Evolutionary conservation across 345 rosid species (phyloP), one percentile per base, ranked within the genome.

Genomic region (Carallia brachiata): DNA sequence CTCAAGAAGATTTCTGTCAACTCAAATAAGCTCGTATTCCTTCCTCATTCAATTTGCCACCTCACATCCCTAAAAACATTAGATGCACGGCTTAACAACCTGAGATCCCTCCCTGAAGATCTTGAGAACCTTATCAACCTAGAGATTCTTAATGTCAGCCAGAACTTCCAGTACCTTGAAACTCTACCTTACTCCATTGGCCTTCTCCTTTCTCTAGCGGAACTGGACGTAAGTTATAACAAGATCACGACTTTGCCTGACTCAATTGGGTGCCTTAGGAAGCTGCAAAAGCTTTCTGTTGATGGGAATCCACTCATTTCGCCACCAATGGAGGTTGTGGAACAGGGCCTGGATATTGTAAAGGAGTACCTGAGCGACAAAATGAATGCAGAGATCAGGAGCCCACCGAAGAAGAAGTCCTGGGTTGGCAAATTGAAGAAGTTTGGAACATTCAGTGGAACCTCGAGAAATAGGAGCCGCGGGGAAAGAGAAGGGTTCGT

Each of bases 221-320:
- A 91, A 70, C 53, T 93, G 23, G 97, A 93, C 62, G 81, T 82
- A 8, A 93, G 98, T 70, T 91, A 91, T 81, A 93, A 93, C 83
- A 82, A 77, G 61, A 93, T 93, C 60, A 70, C 77, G 1, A 28
- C 50, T 27, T 77, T 93, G 53, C 98, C 98, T 0, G 87, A 89
- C 55, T 88, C 97, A 31, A 82, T 93, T 2, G 96, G 94, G 16
- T 89, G 96, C 77, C 85, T 93, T 58, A 84, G 83, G 75, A 84
- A 80, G 85, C 78, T 90, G 7, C 78, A 85, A 40, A 89, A 85
- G 81, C 88, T 93, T 1, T 50, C 78, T 10, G 86, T 89, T 1
- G 90, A 93, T 69, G 98, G 98, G n/a, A 93, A 93, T 81, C 97
- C 97, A 0, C 83, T 93, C 0, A 83, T 82, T 32, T 89, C 92